phyloP scores from a whole-genome alignment of 2,329 filamentous ascomycete species.

The Truncatella angustata region DNA sequence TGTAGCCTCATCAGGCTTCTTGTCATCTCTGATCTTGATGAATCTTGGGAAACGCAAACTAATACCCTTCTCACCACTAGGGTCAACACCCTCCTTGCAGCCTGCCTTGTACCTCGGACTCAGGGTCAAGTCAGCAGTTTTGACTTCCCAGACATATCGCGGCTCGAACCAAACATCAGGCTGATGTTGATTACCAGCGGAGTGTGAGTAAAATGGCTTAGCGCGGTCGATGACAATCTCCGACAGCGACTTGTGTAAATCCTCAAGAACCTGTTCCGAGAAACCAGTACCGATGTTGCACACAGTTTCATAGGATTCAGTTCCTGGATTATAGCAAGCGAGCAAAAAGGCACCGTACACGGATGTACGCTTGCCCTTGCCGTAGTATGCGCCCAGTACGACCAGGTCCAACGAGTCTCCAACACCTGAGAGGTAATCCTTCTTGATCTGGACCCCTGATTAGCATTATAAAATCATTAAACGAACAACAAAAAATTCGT shows the following conservation, averaged over 20 bases:
- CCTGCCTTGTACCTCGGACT: conserved; percentile 94
- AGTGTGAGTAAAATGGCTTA: conserved; percentile 94
- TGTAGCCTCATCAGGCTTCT: conserved; percentile 91
- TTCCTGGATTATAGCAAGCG: conserved; percentile 82
- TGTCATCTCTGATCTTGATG: conserved; percentile 89
- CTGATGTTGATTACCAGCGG: conserved; percentile 81
- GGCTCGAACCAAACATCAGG: conserved; percentile 99
- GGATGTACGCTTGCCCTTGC: conserved; percentile 91
- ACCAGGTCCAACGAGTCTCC: conserved; percentile 96
- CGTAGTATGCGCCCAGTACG: conserved; percentile 90
- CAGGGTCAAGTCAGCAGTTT: conserved; percentile 91
- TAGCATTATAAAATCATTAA: conserved; percentile 15
- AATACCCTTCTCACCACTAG: conserved; percentile 72
- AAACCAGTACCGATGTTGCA: conserved; percentile 99
- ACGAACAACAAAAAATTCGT: conserved; percentile 21
- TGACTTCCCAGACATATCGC: conserved; percentile 93
- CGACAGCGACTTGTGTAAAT: conserved; percentile 73
- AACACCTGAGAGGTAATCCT: conserved; percentile 91
- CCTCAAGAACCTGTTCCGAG: conserved; percentile 88
- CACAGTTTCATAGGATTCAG: conserved; percentile 86
- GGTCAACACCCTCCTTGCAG: conserved; percentile 73
- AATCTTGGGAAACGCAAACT: conserved; percentile 89
- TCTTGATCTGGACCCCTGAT: conserved; percentile 69
- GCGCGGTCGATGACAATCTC: conserved; percentile 80
- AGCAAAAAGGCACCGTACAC: conserved; percentile 95